phyloP scores from a whole-genome alignment of 129 eudicot genomes.

The Ambrosia artemisiifolia region DNA sequence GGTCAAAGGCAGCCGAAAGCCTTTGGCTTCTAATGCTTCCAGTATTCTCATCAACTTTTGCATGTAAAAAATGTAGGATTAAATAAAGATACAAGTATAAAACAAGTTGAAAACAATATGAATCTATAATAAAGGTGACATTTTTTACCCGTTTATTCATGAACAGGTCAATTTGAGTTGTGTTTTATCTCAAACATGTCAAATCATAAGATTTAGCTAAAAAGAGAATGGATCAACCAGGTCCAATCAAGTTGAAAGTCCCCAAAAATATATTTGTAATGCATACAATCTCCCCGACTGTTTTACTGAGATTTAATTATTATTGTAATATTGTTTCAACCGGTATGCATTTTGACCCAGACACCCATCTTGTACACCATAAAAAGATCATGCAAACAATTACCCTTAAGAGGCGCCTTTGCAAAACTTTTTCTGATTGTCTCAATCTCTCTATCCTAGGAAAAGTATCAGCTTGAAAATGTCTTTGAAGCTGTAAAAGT shows the following conservation, averaged over 20 bases:
- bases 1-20: conserved; percentile 80
- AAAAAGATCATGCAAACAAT: neutral
- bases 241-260: neutral
- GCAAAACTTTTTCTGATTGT: conserved; percentile 84
- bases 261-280: neutral
- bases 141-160: neutral
- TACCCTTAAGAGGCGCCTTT: conserved; percentile 93
- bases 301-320: neutral
- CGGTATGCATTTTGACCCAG: neutral
- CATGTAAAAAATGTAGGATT: conserved; percentile 16
- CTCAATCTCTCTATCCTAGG: conserved; percentile 91
- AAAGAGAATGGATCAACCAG: neutral
- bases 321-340: neutral
- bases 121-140: neutral
- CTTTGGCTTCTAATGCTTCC: conserved; percentile 94
- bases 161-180: neutral
- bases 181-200: neutral
- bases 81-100: neutral
- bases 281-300: neutral
- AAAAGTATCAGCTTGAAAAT: conserved; percentile 90
- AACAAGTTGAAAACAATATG: neutral
- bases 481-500: conserved; percentile 85
- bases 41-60: conserved; percentile 87
- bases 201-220: neutral
- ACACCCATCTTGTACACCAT: conserved; percentile 3